Evolutionary conservation across 345 rosid genomes (phyloP).

Genomic region (Passiflora organensis): DNA sequence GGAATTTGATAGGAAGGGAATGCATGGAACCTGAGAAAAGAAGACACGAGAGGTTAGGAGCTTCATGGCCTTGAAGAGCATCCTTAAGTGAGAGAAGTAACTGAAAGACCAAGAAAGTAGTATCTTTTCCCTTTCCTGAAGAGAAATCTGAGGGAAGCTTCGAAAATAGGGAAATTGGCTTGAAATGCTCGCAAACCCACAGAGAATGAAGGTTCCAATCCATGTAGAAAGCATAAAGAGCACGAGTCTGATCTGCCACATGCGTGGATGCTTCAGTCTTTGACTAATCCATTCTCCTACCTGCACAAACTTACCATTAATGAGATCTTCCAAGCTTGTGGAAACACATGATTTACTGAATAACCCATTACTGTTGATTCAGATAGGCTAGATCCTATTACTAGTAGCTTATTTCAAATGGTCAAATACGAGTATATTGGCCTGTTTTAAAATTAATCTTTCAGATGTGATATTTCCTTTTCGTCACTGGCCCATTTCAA

Average conservation of each 20-base stretch:
- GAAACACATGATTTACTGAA: neutral
- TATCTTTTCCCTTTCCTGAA: conserved; percentile 38
- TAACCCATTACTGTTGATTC: no score
- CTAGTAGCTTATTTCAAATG: neutral
- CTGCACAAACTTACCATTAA: conserved; percentile 17
- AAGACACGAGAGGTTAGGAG: conserved; percentile 50
- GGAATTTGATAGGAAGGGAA: no score
- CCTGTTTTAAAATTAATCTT: no score
- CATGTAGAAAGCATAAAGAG: conserved; percentile 65
- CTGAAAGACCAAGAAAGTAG: conserved; percentile 54
- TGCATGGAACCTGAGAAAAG: conserved; percentile 59
- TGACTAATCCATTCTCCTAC: conserved; percentile 49
- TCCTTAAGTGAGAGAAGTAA: conserved; percentile 38
- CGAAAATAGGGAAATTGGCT: conserved; percentile 45
- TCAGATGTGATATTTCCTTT: no score
- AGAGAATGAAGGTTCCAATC: conserved; percentile 61
- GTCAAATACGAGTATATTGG: neutral
- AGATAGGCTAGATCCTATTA: neutral
- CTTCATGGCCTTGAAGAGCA: conserved; percentile 54
- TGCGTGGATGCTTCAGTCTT: conserved; percentile 68
- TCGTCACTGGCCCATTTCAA: no score
- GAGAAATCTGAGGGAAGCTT: conserved; percentile 43
- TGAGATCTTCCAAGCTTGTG: neutral
- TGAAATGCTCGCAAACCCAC: conserved; percentile 52
- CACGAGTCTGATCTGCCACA: conserved; percentile 45